Percentiles rank a stretch among this genome's conserved stretches.
phyloP scores from a whole-genome alignment of 139 green algal species.

The Edaphochlamys debaryana region DNA sequence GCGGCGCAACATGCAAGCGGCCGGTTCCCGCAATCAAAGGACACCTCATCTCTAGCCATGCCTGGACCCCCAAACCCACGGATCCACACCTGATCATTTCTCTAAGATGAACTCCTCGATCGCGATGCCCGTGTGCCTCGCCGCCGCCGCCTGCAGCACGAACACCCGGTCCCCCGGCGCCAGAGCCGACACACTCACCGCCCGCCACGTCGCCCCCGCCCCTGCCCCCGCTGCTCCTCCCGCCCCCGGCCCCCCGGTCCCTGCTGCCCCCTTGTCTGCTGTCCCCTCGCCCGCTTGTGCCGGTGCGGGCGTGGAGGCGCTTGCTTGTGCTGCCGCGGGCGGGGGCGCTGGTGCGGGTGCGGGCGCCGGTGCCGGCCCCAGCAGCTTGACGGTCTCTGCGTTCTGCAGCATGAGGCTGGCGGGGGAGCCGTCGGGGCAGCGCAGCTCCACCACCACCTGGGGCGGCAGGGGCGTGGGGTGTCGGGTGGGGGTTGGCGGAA shows the following conservation, averaged over 20 bases:
- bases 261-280: too few species aligned
- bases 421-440: conserved; percentile 56
- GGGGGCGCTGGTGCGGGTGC: not conserved
- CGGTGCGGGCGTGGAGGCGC: too few species aligned
- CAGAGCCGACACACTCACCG: conserved; percentile 79
- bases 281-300: too few species aligned
- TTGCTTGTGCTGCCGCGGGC: not conserved
- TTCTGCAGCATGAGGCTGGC: conserved; percentile 89
- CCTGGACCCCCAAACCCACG: too few species aligned
- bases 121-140: conserved; percentile 85
- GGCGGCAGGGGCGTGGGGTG: not conserved
- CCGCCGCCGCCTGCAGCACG: conserved; percentile 66
- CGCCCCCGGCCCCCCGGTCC: not conserved
- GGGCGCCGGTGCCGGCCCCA: too few species aligned
- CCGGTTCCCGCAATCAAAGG: too few species aligned
- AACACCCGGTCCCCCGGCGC: conserved; percentile 71
- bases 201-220: conserved; percentile 45
- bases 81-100: too few species aligned
- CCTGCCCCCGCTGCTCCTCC: not conserved
- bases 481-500: not conserved
- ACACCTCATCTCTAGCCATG: too few species aligned
- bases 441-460: conserved; percentile 79
- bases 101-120: conserved; percentile 84
- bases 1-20: too few species aligned
- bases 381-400: conserved; percentile 91